Evolutionary conservation across 192 early-diverging fungal genomes (phyloP), one percentile per base, ranked within the genome.

Genomic region (Entomortierella chlamydospora): DNA sequence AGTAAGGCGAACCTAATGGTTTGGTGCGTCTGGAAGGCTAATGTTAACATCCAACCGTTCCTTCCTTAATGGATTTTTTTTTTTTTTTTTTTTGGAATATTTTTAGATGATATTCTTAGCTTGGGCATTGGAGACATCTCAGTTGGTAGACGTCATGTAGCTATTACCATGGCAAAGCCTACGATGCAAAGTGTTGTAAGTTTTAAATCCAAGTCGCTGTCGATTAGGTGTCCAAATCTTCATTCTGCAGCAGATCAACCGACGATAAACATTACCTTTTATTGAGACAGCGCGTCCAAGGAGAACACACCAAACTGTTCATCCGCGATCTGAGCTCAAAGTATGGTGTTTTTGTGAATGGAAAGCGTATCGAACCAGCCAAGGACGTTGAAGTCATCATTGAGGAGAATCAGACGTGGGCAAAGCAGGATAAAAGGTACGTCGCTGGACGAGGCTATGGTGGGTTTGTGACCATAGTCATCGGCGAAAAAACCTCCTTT

Each of bases 371-470:
- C 26, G 68, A 65, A 22, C 29, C 43, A 22, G 67, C 34, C 15
- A 63, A 45, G 12, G 76, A 79, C 25, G 31, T 70, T 12, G 68
- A 70, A 43, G 28, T 79, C 23, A 22, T 39, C 8, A 64, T 79
- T 25, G 20, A 60, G 2, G 51, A 58, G 0, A 23, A 29, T 18
- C 43, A 79, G 5, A 29, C 29, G 3, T 70, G 68, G 67, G 47
- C 18, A 17, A 39, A 15, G 2, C 37, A 56, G 4, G 57, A 70
- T 5, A 65, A 47, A 12, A 25, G 50, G 28, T 68, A 79, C 41
- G 37, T 79, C 6, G 76, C 76, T 28, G 76, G 76, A 57, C 43
- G 52, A 53, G 76, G 76, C n/a, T 79, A 70, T 20, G 76, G 76
- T 12, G 76, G 76, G 12, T 79, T 54, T 29, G 76, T 58, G 1